phyloP scores from a whole-genome alignment of 139 green algal species.

The Chlorella sorokiniana region DNA sequence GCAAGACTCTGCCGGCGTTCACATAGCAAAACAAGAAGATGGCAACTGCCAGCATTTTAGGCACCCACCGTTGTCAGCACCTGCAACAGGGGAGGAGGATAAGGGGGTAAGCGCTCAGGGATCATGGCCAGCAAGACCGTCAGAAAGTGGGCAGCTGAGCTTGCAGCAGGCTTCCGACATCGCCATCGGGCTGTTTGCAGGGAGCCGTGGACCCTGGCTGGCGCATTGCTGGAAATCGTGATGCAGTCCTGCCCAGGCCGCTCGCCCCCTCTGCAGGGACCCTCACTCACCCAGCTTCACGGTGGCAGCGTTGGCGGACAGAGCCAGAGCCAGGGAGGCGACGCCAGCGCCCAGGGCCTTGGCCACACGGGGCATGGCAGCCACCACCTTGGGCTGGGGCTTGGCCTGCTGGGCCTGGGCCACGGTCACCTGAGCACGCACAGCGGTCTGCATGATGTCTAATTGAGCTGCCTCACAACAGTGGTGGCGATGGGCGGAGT shows the following conservation, averaged over 20 bases:
- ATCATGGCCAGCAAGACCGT: conserved; percentile 33
- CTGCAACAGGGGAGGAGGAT: not conserved
- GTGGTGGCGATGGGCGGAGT: too few relatives aligned
- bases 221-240: not conserved
- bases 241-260: not conserved
- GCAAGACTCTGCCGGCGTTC: too few relatives aligned
- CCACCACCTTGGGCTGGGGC: not conserved
- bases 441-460: conserved; percentile 14
- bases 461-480: too few relatives aligned
- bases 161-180: not conserved
- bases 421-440: conserved; percentile 4
- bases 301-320: conserved; percentile 65
- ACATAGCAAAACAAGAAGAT: too few relatives aligned
- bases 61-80: conserved; percentile 42
- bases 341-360: conserved; percentile 63
- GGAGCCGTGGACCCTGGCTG: not conserved
- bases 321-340: conserved; percentile 73
- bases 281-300: conserved; percentile 77
- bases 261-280: not conserved
- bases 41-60: too few relatives aligned
- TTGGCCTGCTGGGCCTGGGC: conserved; percentile 4
- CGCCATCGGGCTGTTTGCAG: not conserved
- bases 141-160: not conserved
- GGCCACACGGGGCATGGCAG: conserved; percentile 9
- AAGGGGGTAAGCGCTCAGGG: conserved; percentile 38